A percentile compares a stretch with the other conserved stretches of the same genome.
phyloP scores from a whole-genome alignment of 1,284 basidiomycete species.

The Mycena sp. region DNA sequence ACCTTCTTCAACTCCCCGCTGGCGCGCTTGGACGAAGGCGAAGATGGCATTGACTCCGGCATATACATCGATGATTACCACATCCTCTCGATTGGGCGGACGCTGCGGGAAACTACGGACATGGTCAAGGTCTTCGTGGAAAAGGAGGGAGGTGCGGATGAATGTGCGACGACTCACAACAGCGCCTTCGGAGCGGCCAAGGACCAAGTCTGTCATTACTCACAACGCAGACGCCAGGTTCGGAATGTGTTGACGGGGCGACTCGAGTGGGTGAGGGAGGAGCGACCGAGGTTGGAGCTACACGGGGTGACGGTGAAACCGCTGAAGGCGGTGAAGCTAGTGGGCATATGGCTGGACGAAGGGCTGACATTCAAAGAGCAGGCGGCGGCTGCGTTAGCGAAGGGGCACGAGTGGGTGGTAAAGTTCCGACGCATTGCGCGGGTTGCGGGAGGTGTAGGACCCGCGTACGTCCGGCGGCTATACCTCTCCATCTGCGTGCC shows the following conservation, averaged over 20 bases:
- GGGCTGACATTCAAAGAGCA: neutral
- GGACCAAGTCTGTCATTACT: constrained; percentile 25
- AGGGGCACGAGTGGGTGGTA: constrained; percentile 11
- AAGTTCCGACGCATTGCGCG: constrained; percentile 35
- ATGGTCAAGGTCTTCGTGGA: constrained; percentile 33
- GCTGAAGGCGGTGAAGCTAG: constrained; percentile 1
- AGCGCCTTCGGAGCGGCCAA: constrained; percentile 30
- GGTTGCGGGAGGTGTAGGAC: constrained; percentile 33
- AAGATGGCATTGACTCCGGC: too few species aligned
- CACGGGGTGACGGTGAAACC: neutral
- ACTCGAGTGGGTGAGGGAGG: neutral
- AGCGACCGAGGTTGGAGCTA: neutral
- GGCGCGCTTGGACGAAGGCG: constrained; percentile 28
- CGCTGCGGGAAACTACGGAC: constrained; percentile 18
- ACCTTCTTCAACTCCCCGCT: constrained; percentile 41
- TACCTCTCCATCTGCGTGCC: constrained; percentile 43
- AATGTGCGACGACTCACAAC: constrained; percentile 33
- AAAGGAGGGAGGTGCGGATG: constrained; percentile 21
- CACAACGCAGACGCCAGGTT: neutral
- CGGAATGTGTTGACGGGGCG: neutral
- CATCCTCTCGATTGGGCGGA: constrained; percentile 8
- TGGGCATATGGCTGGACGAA: constrained; percentile 7
- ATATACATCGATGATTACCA: constrained; percentile 22
- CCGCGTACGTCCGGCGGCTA: constrained; percentile 28
- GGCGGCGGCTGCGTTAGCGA: constrained; percentile 4